phyloP scores from a whole-genome alignment of 139 green algal species.

The Astrephomene gubernaculifera region DNA sequence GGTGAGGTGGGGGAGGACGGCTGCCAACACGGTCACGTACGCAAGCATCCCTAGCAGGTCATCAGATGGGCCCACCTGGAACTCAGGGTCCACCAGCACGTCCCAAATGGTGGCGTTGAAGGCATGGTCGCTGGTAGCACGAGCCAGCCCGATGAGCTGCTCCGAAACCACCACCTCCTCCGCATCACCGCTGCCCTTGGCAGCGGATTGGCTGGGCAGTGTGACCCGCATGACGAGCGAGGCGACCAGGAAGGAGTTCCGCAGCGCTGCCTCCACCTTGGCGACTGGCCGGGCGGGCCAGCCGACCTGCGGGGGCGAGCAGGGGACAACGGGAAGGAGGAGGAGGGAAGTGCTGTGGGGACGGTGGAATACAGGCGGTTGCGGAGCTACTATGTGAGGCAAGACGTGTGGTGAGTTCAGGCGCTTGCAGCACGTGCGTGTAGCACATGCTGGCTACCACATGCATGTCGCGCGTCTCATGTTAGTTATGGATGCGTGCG shows the following conservation, averaged over 20 bases:
- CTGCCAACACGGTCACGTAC: no score
- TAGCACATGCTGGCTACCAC: no score
- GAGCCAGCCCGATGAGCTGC: conserved; percentile 85
- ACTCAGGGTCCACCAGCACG: conserved; percentile 95
- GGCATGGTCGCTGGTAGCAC: conserved; percentile 92
- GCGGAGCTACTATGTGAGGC: no score
- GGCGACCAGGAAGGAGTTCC: conserved; percentile 92
- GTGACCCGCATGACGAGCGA: conserved; percentile 67
- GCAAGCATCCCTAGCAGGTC: no score
- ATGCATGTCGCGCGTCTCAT: no score
- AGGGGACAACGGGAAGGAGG: not conserved
- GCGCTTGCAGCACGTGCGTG: no score
- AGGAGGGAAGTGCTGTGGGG: no score
- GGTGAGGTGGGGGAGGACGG: no score
- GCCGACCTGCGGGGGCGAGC: conserved; percentile 75
- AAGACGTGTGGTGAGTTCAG: no score
- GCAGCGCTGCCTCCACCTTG: conserved; percentile 90
- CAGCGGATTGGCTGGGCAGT: not conserved
- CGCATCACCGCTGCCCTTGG: not conserved
- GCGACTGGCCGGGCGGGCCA: conserved; percentile 85
- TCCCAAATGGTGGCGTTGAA: conserved; percentile 99
- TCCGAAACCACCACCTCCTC: conserved; percentile 42
- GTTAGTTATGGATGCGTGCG: no score
- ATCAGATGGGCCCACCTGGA: conserved; percentile 83
- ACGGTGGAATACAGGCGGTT: no score